Evolutionary conservation across 805 yeast species (phyloP).

Genomic region (Clavispora fructus): DNA sequence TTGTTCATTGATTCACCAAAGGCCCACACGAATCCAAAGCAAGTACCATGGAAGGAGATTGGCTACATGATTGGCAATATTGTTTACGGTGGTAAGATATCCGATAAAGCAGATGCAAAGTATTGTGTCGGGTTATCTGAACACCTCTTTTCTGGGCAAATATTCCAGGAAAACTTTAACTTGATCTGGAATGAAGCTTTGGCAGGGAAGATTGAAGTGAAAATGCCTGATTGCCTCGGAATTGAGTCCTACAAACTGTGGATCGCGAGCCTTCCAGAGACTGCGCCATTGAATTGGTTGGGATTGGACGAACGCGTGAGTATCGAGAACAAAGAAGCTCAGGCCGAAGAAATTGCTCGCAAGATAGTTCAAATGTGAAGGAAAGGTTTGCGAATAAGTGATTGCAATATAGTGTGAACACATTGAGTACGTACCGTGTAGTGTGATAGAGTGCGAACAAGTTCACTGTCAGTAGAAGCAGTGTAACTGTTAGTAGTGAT

Average conservation of each 20-base stretch:
- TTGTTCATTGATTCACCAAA: conserved; percentile 22
- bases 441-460: too few relatives aligned
- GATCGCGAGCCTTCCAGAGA: conserved; percentile 50
- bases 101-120: conserved; percentile 34
- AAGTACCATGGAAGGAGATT: conserved; percentile 52
- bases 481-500: too few relatives aligned
- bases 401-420: too few relatives aligned
- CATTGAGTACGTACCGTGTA: too few relatives aligned
- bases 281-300: conserved; percentile 50
- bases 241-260: conserved; percentile 37
- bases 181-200: conserved; percentile 28
- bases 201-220: conserved; percentile 13
- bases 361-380: not conserved
- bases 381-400: too few relatives aligned
- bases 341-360: conserved; percentile 13
- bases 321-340: conserved; percentile 19
- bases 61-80: conserved; percentile 46
- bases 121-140: conserved; percentile 30
- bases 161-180: conserved; percentile 41
- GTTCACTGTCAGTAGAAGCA: too few relatives aligned
- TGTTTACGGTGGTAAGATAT: conserved; percentile 65
- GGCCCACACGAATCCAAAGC: conserved; percentile 9
- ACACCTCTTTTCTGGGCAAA: conserved; percentile 30
- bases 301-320: conserved; percentile 44
- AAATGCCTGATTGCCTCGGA: conserved; percentile 46